A percentile compares a stretch with the other conserved stretches of the same genome.
phyloP scores from a whole-genome alignment of 176 grass and related monocot species.

The Hsuehochloa calcarea region DNA sequence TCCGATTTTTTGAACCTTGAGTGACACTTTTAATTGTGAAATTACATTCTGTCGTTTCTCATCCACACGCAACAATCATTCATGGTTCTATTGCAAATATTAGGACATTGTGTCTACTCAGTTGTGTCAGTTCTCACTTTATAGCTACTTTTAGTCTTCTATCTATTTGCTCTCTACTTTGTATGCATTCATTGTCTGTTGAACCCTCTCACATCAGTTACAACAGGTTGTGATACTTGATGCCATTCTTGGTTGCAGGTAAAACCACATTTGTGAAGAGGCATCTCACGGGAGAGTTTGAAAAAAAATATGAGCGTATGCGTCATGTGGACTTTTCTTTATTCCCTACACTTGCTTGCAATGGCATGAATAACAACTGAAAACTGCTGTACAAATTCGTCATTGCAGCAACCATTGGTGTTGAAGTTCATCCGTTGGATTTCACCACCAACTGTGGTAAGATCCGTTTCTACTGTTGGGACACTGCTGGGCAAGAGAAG shows the following conservation, averaged over 20 bases:
- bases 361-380: background rate
- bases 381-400: background rate
- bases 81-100: background rate
- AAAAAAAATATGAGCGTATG: slow-evolving; percentile 86
- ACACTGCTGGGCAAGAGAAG: slow-evolving; percentile 86
- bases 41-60: background rate
- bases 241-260: slow-evolving; percentile 34
- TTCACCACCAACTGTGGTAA: slow-evolving; percentile 90
- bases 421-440: slow-evolving; percentile 85
- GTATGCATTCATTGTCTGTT: background rate
- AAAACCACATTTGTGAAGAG: slow-evolving; percentile 96
- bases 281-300: slow-evolving; percentile 88
- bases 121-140: background rate
- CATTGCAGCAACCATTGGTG: slow-evolving; percentile 79
- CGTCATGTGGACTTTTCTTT: background rate
- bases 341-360: background rate
- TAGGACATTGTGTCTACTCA: too few relatives aligned
- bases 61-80: background rate
- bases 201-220: too few relatives aligned
- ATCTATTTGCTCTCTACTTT: background rate
- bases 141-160: background rate
- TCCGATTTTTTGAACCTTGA: too few relatives aligned
- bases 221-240: background rate
- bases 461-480: slow-evolving; percentile 90
- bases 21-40: background rate